A percentile compares a stretch with the other conserved stretches of the same genome.
Conservation (phyloP, 768 basidiomycete genomes). For the Lanmaoa rubissima region DNA sequence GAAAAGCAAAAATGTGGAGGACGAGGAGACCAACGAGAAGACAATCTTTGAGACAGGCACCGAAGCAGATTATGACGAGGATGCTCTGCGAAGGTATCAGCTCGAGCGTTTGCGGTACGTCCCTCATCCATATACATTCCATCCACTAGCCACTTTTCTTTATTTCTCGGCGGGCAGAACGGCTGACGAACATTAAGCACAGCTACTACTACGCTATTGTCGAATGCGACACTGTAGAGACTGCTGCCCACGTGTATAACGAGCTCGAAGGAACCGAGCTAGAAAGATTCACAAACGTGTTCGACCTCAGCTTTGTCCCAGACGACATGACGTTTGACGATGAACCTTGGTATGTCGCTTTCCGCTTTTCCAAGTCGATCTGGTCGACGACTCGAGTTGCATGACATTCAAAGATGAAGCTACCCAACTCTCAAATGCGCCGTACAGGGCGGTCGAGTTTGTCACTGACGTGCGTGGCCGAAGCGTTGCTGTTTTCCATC, state of each 20-base stretch:
- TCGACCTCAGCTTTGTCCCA: constrained; percentile 93
- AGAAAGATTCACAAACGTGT: constrained; percentile 93
- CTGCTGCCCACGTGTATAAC: constrained; percentile 75
- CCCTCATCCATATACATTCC: not conserved
- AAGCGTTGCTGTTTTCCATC: not conserved
- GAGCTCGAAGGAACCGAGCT: constrained; percentile 95
- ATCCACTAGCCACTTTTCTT: not conserved
- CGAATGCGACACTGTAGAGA: constrained; percentile 75
- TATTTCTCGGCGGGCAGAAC: not conserved
- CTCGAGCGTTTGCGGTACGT: constrained; percentile 85
- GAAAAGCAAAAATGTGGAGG: constrained; percentile 34
- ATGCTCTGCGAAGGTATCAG: constrained; percentile 87
- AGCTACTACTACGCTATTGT: constrained; percentile 97
- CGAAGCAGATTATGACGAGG: constrained; percentile 82
- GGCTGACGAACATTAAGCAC: constrained; percentile 16
- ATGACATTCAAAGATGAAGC: constrained; percentile 71
- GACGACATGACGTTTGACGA: constrained; percentile 84
- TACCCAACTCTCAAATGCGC: constrained; percentile 53
- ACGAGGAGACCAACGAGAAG: constrained; percentile 61
- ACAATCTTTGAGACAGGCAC: constrained; percentile 65
- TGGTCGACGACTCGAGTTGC: not conserved
- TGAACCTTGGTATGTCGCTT: constrained; percentile 56
- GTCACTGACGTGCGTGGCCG: constrained; percentile 75
- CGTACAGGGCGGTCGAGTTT: constrained; percentile 81
- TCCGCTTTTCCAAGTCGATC: not conserved